Base-by-base conservation (phyloP, 2,329 filamentous ascomycete species). In the Pseudopithomyces maydicus region DNA sequence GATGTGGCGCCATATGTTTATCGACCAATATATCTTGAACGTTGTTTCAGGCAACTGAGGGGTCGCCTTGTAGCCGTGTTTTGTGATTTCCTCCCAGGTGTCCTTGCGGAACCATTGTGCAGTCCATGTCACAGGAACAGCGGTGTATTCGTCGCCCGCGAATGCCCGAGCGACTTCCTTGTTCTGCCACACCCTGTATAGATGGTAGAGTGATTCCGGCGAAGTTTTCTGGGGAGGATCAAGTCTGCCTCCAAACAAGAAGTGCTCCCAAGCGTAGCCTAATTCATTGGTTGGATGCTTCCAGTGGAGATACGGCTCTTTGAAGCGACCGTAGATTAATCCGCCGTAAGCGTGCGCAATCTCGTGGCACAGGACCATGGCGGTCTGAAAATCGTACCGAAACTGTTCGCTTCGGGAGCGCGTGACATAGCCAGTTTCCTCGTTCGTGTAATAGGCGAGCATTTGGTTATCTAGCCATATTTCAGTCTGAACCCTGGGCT, bases 181-280 rank as follows among this genome's bases (percentile, higher is more conserved):
- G 29, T 64, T 59, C 15, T 64, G 46, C 73, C 74, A 77, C 1
- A 65, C 39, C 43, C 69, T 74, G 23, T 69, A 57, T 63, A 74
- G 63, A 6, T 74, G 51, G 6, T 70, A 54, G 12, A 64, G 53
- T 17, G 69, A 67, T 6, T 63, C 64, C 41, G 44, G 39, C 2
- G 20, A 50, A 1, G 43, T 52, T 23, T 59, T 61, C 29, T 72
- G 63, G 42, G 69, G 67, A 1, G 73, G 71, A 26, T 75, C 72
- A 26, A 74, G 66, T 3, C 73, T 59, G 23, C 60, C 61, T 14
- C 73, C 72, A 38, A 76, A 74, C 61, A 73, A 69, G 58, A 71
- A 73, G 44, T 72, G 66, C 52, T 77, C 74, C 72, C 73, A 77
- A n/a, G 71, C 67, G 45, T 59, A 70, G 14, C 74, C 74, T 62